Percentiles rank a stretch among this genome's conserved stretches.
Evolutionary conservation across 495 filamentous ascomycete species (phyloP).

Genomic region (Choiromyces venosus): DNA sequence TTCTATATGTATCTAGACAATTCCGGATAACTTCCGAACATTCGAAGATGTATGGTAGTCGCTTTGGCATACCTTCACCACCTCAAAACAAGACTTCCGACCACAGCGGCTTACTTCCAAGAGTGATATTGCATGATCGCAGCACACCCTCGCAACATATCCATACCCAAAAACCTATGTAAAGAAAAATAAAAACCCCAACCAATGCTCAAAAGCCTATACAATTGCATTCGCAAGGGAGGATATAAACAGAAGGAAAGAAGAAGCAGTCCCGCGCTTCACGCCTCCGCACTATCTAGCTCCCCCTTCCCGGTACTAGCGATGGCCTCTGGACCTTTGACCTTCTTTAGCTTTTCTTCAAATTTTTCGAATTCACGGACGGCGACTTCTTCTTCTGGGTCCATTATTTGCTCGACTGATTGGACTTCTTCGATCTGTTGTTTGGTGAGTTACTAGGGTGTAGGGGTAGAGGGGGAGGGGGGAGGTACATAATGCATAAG

Average conservation of each 20-base stretch:
- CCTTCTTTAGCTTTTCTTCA: conserved; percentile 82
- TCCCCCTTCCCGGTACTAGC: background rate
- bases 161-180: background rate
- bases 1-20: background rate
- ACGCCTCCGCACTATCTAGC: background rate
- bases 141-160: background rate
- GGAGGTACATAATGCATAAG: conserved; percentile 64
- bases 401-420: conserved; percentile 83
- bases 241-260: background rate
- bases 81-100: background rate
- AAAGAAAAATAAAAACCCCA: background rate
- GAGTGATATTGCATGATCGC: background rate
- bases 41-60: background rate
- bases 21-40: background rate
- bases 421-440: conserved; percentile 88
- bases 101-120: background rate
- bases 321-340: conserved; percentile 51
- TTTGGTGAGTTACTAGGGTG: conserved; percentile 9
- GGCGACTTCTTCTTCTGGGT: conserved; percentile 86
- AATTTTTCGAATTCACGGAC: conserved; percentile 89
- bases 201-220: background rate
- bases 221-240: background rate
- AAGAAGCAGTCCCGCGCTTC: background rate
- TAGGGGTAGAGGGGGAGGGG: background rate
- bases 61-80: background rate